A percentile compares a stretch with the other conserved stretches of the same genome.
Conservation (phyloP, 345 rosid genomes). For the Garcia nutans region DNA sequence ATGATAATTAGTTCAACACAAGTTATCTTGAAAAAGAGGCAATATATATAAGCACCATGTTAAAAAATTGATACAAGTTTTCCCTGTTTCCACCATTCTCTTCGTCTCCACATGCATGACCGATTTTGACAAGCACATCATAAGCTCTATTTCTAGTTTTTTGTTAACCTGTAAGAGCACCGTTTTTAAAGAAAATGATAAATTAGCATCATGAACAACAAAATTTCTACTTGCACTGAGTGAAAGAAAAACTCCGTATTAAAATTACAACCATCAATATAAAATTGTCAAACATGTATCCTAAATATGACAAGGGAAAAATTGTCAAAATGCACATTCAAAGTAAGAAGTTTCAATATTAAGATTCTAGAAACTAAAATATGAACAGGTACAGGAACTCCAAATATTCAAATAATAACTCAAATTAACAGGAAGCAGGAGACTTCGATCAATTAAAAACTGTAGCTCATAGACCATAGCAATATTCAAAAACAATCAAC, state of each 20-base stretch:
- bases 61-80: slow-evolving; percentile 66
- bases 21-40: not conserved
- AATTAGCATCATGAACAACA: not conserved
- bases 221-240: not conserved
- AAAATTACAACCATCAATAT: not conserved
- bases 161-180: slow-evolving; percentile 63
- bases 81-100: slow-evolving; percentile 78
- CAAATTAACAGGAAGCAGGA: not conserved
- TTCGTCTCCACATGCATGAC: slow-evolving; percentile 87
- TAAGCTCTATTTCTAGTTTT: slow-evolving; percentile 94
- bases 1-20: not conserved
- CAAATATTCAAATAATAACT: not conserved
- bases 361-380: too few relatives aligned
- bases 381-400: not conserved
- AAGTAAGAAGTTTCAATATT: not conserved
- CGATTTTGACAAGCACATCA: slow-evolving; percentile 90
- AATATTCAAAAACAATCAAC: not conserved
- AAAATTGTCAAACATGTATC: not conserved
- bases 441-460: not conserved
- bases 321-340: not conserved
- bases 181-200: slow-evolving; percentile 5
- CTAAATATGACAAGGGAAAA: not conserved
- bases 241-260: not conserved
- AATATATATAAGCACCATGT: slow-evolving; percentile 50
- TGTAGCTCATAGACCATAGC: too few relatives aligned